Evolutionary conservation across 2,329 filamentous ascomycete species (phyloP).

Genomic region (Diaporthe sp.): DNA sequence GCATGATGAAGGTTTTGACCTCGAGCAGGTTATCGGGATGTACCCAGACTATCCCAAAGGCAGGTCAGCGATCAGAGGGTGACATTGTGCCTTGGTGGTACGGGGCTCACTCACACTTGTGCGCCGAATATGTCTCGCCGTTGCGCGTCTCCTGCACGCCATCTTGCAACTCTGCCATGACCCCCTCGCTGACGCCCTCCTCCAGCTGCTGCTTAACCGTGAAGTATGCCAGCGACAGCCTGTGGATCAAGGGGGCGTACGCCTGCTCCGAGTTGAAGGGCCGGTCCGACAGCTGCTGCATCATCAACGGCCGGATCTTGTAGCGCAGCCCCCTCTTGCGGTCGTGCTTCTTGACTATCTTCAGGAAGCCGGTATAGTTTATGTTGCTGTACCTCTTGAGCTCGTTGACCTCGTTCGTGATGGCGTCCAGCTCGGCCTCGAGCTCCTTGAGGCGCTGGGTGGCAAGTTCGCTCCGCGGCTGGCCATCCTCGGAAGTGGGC

Average conservation of each 20-base stretch:
- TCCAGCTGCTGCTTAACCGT: slow-evolving; percentile 90
- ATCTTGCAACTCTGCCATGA: slow-evolving; percentile 40
- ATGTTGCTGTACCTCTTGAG: slow-evolving; percentile 95
- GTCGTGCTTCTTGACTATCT: slow-evolving; percentile 99
- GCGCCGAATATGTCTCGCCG: slow-evolving; percentile 83
- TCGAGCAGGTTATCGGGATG: slow-evolving; percentile 96
- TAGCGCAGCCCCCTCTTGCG: slow-evolving; percentile 90
- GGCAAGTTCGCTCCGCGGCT: slow-evolving; percentile 63
- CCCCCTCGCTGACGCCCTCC: slow-evolving; percentile 54
- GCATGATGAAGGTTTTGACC: slow-evolving; percentile 95
- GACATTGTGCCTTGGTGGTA: neutral
- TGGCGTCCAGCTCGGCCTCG: slow-evolving; percentile 83
- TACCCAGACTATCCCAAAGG: slow-evolving; percentile 79
- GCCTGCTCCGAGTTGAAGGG: slow-evolving; percentile 94
- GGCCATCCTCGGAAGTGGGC: slow-evolving; percentile 73
- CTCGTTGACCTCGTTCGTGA: slow-evolving; percentile 92
- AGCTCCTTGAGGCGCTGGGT: slow-evolving; percentile 76
- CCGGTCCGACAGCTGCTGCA: slow-evolving; percentile 87
- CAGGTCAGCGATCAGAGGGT: slow-evolving; percentile 49
- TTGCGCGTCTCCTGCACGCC: slow-evolving; percentile 64
- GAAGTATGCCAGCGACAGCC: slow-evolving; percentile 95
- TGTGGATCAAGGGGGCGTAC: slow-evolving; percentile 90
- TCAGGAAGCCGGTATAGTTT: slow-evolving; percentile 98
- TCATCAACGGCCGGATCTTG: slow-evolving; percentile 90
- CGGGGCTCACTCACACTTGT: slow-evolving; percentile 77